Evolutionary conservation across 75 land plant species (phyloP).

Genomic region (Selaginella tamariscina): DNA sequence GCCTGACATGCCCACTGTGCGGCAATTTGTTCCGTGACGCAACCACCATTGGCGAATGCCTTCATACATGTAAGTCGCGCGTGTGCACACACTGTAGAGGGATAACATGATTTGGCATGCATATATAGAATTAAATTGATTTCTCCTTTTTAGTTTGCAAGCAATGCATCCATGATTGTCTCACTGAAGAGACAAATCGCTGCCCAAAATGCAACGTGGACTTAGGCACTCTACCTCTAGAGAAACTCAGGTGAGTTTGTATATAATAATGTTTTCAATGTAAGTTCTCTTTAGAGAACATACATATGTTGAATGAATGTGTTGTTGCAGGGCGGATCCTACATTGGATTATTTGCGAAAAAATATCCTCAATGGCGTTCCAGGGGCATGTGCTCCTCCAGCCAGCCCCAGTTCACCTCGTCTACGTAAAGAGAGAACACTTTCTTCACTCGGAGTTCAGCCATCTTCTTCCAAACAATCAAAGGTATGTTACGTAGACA

Average conservation of each 20-base stretch:
- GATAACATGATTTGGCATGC: background rate
- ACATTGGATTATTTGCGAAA: background rate
- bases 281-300: too few relatives aligned
- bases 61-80: constrained; percentile 34
- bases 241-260: constrained; percentile 54
- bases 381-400: background rate
- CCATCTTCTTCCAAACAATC: background rate
- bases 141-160: constrained; percentile 49
- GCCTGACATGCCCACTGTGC: constrained; percentile 74
- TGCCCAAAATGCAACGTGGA: constrained; percentile 77
- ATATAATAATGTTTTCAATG: background rate
- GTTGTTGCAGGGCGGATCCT: constrained; percentile 1
- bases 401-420: background rate
- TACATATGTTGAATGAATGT: too few relatives aligned
- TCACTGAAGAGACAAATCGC: constrained; percentile 48
- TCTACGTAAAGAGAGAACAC: background rate
- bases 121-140: constrained; percentile 2
- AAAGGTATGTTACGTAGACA: too few relatives aligned
- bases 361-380: background rate
- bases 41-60: constrained; percentile 72
- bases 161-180: constrained; percentile 61
- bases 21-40: constrained; percentile 52
- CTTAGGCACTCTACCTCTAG: constrained; percentile 66
- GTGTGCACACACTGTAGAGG: too few relatives aligned
- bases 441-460: background rate